phyloP scores from a whole-genome alignment of 768 basidiomycete genomes.

The Russula foetens region DNA sequence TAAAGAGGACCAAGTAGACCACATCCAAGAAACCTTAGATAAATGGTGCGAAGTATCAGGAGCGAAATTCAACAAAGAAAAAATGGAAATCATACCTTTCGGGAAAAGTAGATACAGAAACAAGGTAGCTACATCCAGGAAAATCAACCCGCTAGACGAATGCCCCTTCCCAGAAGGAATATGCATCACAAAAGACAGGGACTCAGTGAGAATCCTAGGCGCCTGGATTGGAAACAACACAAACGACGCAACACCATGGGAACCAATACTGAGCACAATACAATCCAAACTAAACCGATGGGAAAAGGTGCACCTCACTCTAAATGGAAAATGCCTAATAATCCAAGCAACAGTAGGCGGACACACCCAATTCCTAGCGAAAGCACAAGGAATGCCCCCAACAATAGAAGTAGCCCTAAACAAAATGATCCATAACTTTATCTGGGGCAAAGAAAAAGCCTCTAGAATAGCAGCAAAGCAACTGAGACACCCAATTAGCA shows the following conservation, averaged over 20 bases:
- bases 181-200: neutral
- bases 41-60: constrained; percentile 35
- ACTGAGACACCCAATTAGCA: neutral
- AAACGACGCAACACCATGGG: neutral
- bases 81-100: constrained; percentile 34
- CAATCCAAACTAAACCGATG: neutral
- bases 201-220: neutral
- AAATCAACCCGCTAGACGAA: neutral
- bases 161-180: neutral
- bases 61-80: constrained; percentile 35
- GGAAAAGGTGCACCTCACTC: neutral
- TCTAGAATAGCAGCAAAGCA: neutral
- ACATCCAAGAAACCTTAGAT: constrained; percentile 25
- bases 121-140: neutral
- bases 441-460: constrained; percentile 6
- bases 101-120: constrained; percentile 21
- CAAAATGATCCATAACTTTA: constrained; percentile 7
- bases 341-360: neutral
- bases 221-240: neutral
- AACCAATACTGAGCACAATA: neutral
- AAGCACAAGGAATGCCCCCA: neutral
- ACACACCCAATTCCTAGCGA: neutral
- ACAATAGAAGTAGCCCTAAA: neutral
- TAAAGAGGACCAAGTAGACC: constrained; percentile 23
- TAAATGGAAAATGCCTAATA: neutral